These are phyloP conservation scores for Jamesozyma rosinii DNA, from an alignment of 805 yeast genomes.

Conservation along the genomic window DNA sequence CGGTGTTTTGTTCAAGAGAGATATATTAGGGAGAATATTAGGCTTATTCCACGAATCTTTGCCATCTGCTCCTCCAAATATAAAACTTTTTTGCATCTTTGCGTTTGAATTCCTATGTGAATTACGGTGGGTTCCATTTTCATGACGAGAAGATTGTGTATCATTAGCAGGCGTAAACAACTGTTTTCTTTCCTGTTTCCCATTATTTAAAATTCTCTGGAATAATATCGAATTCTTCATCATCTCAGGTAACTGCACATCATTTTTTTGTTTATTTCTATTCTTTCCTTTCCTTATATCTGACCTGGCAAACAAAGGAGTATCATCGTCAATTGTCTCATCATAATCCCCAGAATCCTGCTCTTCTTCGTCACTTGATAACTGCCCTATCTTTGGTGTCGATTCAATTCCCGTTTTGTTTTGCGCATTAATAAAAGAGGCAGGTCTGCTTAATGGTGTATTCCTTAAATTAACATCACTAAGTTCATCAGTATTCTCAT, in stretches of 20 bases:
- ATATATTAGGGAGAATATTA: conserved; percentile 18
- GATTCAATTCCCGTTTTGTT: conserved; percentile 9
- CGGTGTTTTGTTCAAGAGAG: conserved; percentile 22
- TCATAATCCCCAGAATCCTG: conserved; percentile 11
- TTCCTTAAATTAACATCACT: conserved; percentile 1
- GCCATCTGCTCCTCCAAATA: conserved; percentile 1
- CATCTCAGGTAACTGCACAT: not conserved
- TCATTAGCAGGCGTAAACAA: conserved; percentile 10
- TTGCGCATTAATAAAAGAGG: not conserved
- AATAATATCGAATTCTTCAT: conserved; percentile 7
- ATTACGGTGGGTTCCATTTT: not conserved
- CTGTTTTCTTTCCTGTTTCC: conserved; percentile 4
- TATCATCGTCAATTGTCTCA: conserved; percentile 15
- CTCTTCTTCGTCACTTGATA: conserved; percentile 36
- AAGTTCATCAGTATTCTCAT: not conserved
- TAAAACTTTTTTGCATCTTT: conserved; percentile 8
- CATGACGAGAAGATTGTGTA: not conserved
- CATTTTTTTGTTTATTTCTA: not conserved
- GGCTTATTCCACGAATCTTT: conserved; percentile 13
- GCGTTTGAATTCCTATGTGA: not conserved
- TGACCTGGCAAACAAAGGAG: conserved; percentile 9
- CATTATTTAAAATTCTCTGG: conserved; percentile 10
- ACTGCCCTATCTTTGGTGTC: conserved; percentile 28
- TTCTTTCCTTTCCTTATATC: not conserved
- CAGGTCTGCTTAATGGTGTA: not conserved